Evolutionary conservation across 495 filamentous ascomycete genomes (phyloP).

Genomic region (Rusavskia elegans): DNA sequence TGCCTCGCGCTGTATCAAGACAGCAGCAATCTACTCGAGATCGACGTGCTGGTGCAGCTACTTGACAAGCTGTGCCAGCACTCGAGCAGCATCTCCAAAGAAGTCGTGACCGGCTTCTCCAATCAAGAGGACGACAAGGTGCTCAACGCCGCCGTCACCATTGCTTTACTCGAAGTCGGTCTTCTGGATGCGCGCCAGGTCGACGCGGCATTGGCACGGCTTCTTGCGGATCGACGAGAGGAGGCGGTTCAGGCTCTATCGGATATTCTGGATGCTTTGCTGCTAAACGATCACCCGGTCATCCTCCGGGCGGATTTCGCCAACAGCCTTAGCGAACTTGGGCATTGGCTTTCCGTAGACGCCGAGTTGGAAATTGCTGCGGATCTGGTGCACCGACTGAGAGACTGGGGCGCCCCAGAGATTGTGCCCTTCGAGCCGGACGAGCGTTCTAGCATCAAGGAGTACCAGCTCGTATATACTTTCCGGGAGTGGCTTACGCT

Average conservation of each 20-base stretch:
- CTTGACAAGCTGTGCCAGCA: constrained; percentile 68
- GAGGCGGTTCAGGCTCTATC: constrained; percentile 60
- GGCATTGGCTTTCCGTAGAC: constrained; percentile 66
- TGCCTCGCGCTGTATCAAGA: constrained; percentile 53
- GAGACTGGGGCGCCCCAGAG: constrained; percentile 41
- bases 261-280: constrained; percentile 54
- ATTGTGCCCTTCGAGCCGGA: constrained; percentile 28
- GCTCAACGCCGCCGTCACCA: constrained; percentile 61
- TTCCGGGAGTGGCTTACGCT: constrained; percentile 89
- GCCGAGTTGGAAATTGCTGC: constrained; percentile 44
- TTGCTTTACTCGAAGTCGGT: constrained; percentile 54
- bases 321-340: constrained; percentile 61
- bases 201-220: constrained; percentile 58
- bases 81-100: constrained; percentile 55
- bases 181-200: constrained; percentile 68
- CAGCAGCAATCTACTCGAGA: constrained; percentile 42
- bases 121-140: constrained; percentile 56
- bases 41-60: constrained; percentile 72
- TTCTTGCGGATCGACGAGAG: constrained; percentile 49
- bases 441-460: constrained; percentile 36
- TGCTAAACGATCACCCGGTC: constrained; percentile 59
- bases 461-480: constrained; percentile 80
- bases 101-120: constrained; percentile 55
- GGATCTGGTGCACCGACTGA: constrained; percentile 58
- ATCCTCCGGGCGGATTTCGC: constrained; percentile 78